These are phyloP conservation scores for Hypomyces perniciosus DNA, from an alignment of 2,329 filamentous ascomycete genomes.

Conservation along the genomic window DNA sequence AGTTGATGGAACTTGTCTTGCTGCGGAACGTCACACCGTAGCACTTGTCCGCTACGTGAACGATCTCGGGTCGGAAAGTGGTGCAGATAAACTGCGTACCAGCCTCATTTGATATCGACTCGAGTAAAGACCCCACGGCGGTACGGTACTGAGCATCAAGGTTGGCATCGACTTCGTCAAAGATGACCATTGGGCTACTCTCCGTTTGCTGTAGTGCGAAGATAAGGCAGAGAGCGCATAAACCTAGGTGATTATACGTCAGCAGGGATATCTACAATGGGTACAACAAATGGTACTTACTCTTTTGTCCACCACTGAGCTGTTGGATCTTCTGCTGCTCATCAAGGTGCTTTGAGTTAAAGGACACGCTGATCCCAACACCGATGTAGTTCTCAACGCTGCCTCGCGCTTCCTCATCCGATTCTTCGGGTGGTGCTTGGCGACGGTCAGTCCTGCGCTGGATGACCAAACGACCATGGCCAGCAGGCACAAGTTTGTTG, in stretches of 20 bases:
- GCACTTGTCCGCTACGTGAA: constrained; percentile 92
- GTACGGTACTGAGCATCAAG: constrained; percentile 97
- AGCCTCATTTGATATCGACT: constrained; percentile 65
- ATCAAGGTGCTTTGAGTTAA: constrained; percentile 92
- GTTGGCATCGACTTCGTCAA: constrained; percentile 98
- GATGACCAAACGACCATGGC: constrained; percentile 85
- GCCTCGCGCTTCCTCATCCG: constrained; percentile 61
- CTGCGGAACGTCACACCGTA: constrained; percentile 92
- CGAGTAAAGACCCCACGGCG: constrained; percentile 82
- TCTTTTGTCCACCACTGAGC: constrained; percentile 95
- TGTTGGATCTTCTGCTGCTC: constrained; percentile 98
- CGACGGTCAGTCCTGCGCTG: constrained; percentile 79
- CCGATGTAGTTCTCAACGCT: constrained; percentile 92
- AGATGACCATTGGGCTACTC: constrained; percentile 96
- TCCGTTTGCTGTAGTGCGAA: constrained; percentile 99
- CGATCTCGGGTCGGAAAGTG: constrained; percentile 94
- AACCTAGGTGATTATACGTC: constrained; percentile 46
- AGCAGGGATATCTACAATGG: not conserved
- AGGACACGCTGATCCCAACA: constrained; percentile 93
- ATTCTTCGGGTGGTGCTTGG: constrained; percentile 48
- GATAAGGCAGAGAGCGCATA: constrained; percentile 94
- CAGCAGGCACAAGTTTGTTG: constrained; percentile 88
- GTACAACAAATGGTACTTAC: constrained; percentile 43
- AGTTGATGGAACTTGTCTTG: constrained; percentile 92
- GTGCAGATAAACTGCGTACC: constrained; percentile 92